Base-by-base conservation (phyloP, 2,329 filamentous ascomycete genomes). In the Claviceps sp. region DNA sequence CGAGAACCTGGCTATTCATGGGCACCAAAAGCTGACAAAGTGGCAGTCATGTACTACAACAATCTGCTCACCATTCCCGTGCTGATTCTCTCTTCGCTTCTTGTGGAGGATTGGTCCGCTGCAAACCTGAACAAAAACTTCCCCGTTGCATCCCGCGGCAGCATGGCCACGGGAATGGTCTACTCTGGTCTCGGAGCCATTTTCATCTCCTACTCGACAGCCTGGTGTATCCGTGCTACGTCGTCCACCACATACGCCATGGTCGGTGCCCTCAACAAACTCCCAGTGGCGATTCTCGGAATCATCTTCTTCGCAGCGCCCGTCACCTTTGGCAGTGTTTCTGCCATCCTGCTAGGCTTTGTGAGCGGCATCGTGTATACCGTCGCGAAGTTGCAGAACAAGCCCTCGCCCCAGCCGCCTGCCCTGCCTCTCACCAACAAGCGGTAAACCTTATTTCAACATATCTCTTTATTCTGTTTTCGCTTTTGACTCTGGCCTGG, bases 241-340 rank as follows among this genome's bases (percentile, higher is more conserved):
- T 95, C 89, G 0, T 96, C 90, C 22, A 97, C 93, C 11, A 98
- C 93, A 2, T 98, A 97, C 75, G 95, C 88, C 42, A 97, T 98
- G 91, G 93, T 97, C 53, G 93, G 93, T 56, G 89, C 91, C 18
- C 77, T 98, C 63, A 98, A 98, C 79, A 98, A 98, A 77, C 83
- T 98, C 34, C 93, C 93, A 43, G 90, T 98, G 60, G 93, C 93
- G 51, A 68, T 98, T 59, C 90, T 85, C 56, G 93, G 93, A 36
- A 79, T 98, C 42, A 70, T 98, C 61, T 98, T 98, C 78, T 98
- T 98, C 71, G 81, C 93, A 56, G 90, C 90, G 0, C 90, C 93
- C 0, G 86, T 95, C 61, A 97, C 93, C 0, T 79, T 96, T 56
- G 89, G 89, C 61, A 93, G 88, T 64, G 87, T 95, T 13, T 88